Percentiles rank a stretch among this genome's conserved stretches.
These are phyloP conservation scores for Parachaetomium inaequale DNA, from an alignment of 495 filamentous ascomycete species.

Conservation along the genomic window DNA sequence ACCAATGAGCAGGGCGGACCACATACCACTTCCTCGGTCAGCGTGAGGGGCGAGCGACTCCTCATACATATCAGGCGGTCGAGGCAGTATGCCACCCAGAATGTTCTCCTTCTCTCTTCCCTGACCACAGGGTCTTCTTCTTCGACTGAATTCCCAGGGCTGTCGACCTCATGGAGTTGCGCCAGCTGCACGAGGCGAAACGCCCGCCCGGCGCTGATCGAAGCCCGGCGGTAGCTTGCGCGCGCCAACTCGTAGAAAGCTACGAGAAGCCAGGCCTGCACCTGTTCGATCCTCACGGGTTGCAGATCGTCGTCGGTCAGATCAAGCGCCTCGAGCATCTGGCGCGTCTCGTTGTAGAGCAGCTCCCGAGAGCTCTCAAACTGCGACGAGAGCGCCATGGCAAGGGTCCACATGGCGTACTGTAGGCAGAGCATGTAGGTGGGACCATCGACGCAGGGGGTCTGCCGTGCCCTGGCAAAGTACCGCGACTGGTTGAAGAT, in stretches of 20 bases:
- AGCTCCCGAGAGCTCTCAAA: constrained; percentile 45
- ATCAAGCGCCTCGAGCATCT: constrained; percentile 44
- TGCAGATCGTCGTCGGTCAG: constrained; percentile 27
- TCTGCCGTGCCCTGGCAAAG: constrained; percentile 24
- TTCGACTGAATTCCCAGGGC: constrained; percentile 21
- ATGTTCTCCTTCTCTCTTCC: constrained; percentile 52
- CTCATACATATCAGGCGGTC: constrained; percentile 52
- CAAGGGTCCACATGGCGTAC: constrained; percentile 55
- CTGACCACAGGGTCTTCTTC: constrained; percentile 29
- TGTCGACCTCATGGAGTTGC: constrained; percentile 50
- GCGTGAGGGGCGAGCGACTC: constrained; percentile 45
- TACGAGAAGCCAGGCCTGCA: constrained; percentile 54
- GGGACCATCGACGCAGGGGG: constrained; percentile 19
- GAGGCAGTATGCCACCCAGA: constrained; percentile 56
- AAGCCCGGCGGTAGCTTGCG: constrained; percentile 45
- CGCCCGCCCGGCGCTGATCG: constrained; percentile 53
- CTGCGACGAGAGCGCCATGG: constrained; percentile 51
- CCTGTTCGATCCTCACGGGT: constrained; percentile 39
- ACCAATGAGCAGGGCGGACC: neutral
- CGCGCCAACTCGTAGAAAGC: constrained; percentile 53
- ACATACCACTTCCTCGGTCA: constrained; percentile 49
- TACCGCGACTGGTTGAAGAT: constrained; percentile 48
- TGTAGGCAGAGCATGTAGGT: constrained; percentile 45
- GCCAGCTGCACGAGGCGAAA: constrained; percentile 53
- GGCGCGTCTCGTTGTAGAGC: constrained; percentile 48